Base-by-base conservation (phyloP, 148 eudicot species). In the Rhododendron vialii region DNA sequence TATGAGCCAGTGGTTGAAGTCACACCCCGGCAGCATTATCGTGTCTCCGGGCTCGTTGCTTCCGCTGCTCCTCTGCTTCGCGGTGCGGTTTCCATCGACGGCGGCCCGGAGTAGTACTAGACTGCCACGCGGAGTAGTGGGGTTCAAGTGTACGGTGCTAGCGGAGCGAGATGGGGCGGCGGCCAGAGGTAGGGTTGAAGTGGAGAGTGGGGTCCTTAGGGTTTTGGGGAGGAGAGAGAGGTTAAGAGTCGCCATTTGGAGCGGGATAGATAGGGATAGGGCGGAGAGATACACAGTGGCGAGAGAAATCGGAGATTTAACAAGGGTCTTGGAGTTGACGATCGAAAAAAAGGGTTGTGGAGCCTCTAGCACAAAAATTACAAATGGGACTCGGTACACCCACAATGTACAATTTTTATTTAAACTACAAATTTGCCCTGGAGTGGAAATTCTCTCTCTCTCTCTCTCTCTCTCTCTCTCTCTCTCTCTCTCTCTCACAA, bases 1-100 rank as follows among this genome's bases (percentile, higher is more conserved):
- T 73, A 96, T 93, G n/a, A 96, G 91, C 98, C 98, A 96, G 86
- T 96, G 98, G 12, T 95, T 94, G 87, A 92, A 96, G 87, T 96
- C 98, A 92, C 98, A 96, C 45, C 98, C 98, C 26, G 96, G 95
- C 38, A 95, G 89, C 96, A 93, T 90, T 63, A 96, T 94, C 82
- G 93, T 94, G 81, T 94, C 98, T 85, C 93, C 92, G 48, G 89
- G 91, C 83, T 93, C 98, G 36, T 83, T 83, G 73, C 88, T 88
- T 14, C 22, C 17, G 61, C 92, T 93, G 30, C n/a, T 63, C 71
- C 28, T n/a, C 71, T 5, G 28, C 83, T 81, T 89, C 0, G 94
- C 15, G 2, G 96, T 85, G 89, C 91, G 90, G 57, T 93, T 92
- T 11, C 90, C 93, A 84, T 88, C 91, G 33, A 83, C 77, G 33